Evolutionary conservation across 331 rosid genomes (phyloP), one percentile per base, ranked within the genome.

Genomic region (Rosa hybrid): DNA sequence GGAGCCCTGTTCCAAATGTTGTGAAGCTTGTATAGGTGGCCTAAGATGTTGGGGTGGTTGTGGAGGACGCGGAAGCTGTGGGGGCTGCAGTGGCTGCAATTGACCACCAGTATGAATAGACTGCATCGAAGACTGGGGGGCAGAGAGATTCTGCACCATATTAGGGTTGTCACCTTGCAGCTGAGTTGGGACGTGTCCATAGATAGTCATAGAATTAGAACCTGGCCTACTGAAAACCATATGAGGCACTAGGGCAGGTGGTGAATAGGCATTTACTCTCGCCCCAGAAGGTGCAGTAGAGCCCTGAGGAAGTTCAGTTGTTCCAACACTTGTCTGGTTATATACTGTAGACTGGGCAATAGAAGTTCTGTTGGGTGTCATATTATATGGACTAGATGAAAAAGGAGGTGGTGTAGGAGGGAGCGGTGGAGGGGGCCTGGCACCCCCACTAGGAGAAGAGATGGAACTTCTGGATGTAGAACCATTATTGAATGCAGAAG

Each of bases 61-160:
- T 4, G 96, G 96, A 75, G 96, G 98, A 12, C 98, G 97, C 56
- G 96, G 90, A 86, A 91, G 89, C 92, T 96, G 99, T 59, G 99
- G 99, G 50, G 98, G 97, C 85, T 96, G 98, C 86, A 96, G 82
- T 50, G 98, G 99, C 90, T 90, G 99, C 94, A 93, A 82, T 87
- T 91, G 98, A 79, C 88, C 71, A 50, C 89, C 85, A 70, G 94
- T 82, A 87, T 93, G 97, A 73, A 95, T 77, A 27, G 92, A 81
- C 79, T 87, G 97, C 82, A 88, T 68, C 73, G 97, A 86, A 49
- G 90, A 80, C 71, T 85, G 89, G 67, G 97, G 87, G 16, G 80
- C 48, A 25, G 97, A 74, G 46, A 88, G 83, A 80, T 83, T 84
- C 63, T 89, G 98, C 92, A 94, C 69, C 70, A 85, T 81, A 83